These are phyloP conservation scores for sunflower (Helianthus annuus) DNA, from an alignment of 129 eudicot species.

Conservation along the genomic window DNA sequence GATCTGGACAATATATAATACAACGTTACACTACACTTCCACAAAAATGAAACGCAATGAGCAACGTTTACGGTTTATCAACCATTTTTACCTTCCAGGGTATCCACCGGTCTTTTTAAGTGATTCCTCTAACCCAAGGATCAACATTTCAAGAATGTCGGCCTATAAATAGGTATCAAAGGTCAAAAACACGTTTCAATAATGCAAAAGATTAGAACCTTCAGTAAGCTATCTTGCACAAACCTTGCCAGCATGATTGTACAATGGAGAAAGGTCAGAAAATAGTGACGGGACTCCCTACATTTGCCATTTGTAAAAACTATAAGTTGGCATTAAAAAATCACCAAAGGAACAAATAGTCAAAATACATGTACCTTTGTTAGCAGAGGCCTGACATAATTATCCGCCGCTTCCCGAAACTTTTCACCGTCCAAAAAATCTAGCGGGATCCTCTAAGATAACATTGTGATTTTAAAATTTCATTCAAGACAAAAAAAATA, in stretches of 20 bases:
- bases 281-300: conserved; percentile 98
- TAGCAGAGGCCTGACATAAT: conserved; percentile 72
- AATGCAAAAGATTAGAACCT: conserved; percentile 18
- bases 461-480: conserved; percentile 12
- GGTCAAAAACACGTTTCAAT: neutral
- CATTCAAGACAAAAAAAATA: neutral
- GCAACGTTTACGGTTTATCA: neutral
- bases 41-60: neutral
- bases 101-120: conserved; percentile 70
- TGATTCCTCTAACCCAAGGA: conserved; percentile 76
- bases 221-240: conserved; percentile 31
- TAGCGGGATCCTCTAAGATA: conserved; percentile 82
- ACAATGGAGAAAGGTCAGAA: conserved; percentile 96
- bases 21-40: conserved; percentile 5
- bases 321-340: conserved; percentile 22
- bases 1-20: conserved; percentile 48
- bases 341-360: neutral
- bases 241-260: conserved; percentile 95
- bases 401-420: conserved; percentile 75
- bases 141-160: conserved; percentile 66
- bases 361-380: conserved; percentile 56
- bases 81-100: conserved; percentile 72
- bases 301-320: conserved; percentile 19
- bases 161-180: conserved; percentile 57
- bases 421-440: conserved; percentile 81